phyloP scores from a whole-genome alignment of 2,329 filamentous ascomycete genomes.

The Phaeoacremonium minimum region DNA sequence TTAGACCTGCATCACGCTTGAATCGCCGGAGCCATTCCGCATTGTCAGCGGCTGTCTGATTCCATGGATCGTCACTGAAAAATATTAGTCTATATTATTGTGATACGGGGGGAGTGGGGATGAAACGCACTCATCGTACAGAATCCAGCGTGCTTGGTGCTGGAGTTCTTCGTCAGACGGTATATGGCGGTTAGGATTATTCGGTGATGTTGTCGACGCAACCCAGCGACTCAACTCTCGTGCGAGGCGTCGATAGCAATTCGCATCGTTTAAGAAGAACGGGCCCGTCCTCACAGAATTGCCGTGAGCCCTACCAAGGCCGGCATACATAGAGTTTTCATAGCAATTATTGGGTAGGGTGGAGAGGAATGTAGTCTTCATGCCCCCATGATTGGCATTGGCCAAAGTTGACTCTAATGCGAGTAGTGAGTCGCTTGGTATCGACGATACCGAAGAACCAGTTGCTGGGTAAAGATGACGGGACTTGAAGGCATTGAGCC shows the following conservation, averaged over 20 bases:
- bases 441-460: background rate
- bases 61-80: slow-evolving; percentile 57
- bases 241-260: slow-evolving; percentile 54
- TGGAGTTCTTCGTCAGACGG: slow-evolving; percentile 59
- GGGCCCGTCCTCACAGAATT: slow-evolving; percentile 21
- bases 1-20: slow-evolving; percentile 53
- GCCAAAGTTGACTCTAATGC: background rate
- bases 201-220: slow-evolving; percentile 47
- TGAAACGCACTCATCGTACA: slow-evolving; percentile 54
- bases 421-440: slow-evolving; percentile 7
- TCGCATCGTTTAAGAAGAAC: slow-evolving; percentile 54
- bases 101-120: background rate
- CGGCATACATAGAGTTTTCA: too few species aligned
- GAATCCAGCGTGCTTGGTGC: slow-evolving; percentile 58
- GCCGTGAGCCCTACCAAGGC: background rate
- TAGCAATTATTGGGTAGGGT: too few species aligned
- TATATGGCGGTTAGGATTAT: slow-evolving; percentile 56
- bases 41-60: slow-evolving; percentile 60
- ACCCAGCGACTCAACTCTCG: slow-evolving; percentile 50
- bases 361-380: background rate
- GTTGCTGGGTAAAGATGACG: slow-evolving; percentile 30
- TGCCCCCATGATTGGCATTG: background rate
- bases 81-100: slow-evolving; percentile 11
- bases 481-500: slow-evolving; percentile 48
- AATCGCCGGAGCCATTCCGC: slow-evolving; percentile 60